A percentile compares a stretch with the other conserved stretches of the same genome.
phyloP scores from a whole-genome alignment of 1,284 basidiomycete genomes.

The Golubevia sp. region DNA sequence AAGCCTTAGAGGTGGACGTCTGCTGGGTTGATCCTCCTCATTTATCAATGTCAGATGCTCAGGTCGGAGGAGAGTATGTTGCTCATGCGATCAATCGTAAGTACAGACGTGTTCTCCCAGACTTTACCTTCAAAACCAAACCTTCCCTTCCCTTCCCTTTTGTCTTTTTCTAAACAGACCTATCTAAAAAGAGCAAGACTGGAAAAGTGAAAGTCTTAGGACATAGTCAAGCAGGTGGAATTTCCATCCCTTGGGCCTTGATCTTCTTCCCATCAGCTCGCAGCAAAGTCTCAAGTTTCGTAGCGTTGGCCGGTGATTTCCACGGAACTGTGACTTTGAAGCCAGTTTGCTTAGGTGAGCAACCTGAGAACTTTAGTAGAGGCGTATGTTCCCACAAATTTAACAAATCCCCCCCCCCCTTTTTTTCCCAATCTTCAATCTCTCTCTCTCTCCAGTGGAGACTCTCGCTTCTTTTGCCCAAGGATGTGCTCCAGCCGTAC shows the following conservation, averaged over 20 bases:
- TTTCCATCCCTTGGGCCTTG: conserved; percentile 8
- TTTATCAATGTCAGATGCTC: conserved; percentile 1
- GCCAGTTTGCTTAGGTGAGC: conserved; percentile 4
- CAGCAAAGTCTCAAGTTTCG: background rate
- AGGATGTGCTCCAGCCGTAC: conserved; percentile 5
- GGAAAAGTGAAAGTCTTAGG: conserved; percentile 9
- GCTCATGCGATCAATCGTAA: conserved; percentile 7
- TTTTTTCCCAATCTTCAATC: conserved; percentile 2
- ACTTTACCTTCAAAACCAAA: too few species aligned
- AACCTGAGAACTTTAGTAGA: too few species aligned
- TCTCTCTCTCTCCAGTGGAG: background rate
- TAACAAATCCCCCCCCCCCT: too few species aligned
- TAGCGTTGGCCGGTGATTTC: conserved; percentile 9
- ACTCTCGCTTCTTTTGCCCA: conserved; percentile 1
- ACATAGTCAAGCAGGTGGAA: conserved; percentile 8
- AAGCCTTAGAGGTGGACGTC: conserved; percentile 6
- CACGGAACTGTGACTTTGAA: conserved; percentile 7
- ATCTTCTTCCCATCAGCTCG: too few species aligned
- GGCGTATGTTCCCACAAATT: too few species aligned
- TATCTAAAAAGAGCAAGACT: background rate
- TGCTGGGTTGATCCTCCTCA: conserved; percentile 10
- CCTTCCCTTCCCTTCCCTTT: too few species aligned
- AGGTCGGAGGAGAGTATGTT: conserved; percentile 5
- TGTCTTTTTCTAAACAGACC: too few species aligned
- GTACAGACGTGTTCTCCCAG: too few species aligned